A percentile compares a stretch with the other conserved stretches of the same genome.
Evolutionary conservation across 306 rosid species (phyloP).

Genomic region (Oemleria cerasiformis): DNA sequence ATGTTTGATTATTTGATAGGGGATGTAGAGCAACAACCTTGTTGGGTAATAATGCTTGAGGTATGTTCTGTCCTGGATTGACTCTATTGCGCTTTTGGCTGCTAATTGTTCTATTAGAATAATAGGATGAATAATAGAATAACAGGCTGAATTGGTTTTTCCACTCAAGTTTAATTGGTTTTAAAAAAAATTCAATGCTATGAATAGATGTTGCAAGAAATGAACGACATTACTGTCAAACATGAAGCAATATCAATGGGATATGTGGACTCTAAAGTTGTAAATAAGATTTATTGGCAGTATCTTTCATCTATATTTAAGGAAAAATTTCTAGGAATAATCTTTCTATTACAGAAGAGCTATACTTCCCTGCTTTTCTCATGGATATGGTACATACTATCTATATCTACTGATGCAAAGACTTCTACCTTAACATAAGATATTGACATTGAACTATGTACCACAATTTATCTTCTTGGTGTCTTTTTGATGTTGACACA

Average conservation of each 20-base stretch:
- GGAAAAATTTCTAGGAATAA: background rate
- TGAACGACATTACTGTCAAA: background rate
- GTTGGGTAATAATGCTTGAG: constrained; percentile 99
- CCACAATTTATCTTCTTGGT: background rate
- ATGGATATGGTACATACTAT: background rate
- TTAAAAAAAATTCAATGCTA: background rate
- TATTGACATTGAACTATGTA: background rate
- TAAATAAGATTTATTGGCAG: background rate
- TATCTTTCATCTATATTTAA: background rate
- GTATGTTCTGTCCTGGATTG: constrained; percentile 42
- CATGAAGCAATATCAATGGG: background rate
- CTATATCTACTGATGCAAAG: constrained; percentile 7
- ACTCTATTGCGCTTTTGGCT: constrained; percentile 14
- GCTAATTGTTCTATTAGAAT: background rate
- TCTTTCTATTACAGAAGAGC: background rate
- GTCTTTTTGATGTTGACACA: background rate
- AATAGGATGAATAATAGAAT: background rate
- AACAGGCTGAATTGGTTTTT: background rate
- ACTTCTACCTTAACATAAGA: background rate
- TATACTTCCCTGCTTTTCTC: background rate
- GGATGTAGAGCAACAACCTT: constrained; percentile 70
- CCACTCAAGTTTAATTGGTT: background rate
- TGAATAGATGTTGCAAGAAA: background rate
- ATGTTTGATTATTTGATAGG: constrained; percentile 44
- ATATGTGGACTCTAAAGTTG: background rate